phyloP scores from a whole-genome alignment of 2,329 filamentous ascomycete species.

The Pseudogymnoascus sp. region DNA sequence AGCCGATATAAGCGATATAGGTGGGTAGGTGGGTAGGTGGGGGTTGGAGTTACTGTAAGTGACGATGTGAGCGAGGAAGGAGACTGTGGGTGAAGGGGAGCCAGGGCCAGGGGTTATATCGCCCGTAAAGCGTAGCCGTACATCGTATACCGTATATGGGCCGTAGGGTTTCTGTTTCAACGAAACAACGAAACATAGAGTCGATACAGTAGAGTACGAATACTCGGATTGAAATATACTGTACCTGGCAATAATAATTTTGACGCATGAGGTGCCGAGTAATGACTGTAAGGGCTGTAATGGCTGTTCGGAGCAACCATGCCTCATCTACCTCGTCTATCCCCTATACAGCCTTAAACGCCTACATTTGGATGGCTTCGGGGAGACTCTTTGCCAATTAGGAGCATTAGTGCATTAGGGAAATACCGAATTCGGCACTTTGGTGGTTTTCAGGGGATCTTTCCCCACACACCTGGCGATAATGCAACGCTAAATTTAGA shows the following conservation, averaged over 20 bases:
- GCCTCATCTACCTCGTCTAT: not conserved
- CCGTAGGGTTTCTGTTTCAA: not conserved
- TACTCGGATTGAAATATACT: not conserved
- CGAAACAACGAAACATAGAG: not conserved
- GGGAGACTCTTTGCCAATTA: not conserved
- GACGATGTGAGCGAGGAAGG: not conserved
- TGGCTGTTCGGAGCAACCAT: not conserved
- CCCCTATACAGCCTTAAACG: constrained; percentile 3
- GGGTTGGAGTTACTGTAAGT: not conserved
- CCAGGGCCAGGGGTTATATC: not conserved
- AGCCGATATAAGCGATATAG: not conserved
- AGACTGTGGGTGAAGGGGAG: not conserved
- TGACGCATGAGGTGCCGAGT: not conserved
- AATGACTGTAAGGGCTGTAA: not conserved
- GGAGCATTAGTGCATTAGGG: constrained; percentile 2
- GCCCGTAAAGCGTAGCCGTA: not conserved
- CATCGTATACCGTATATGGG: no score
- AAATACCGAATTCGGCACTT: constrained; percentile 9
- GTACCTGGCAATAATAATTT: not conserved
- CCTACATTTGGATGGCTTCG: not conserved
- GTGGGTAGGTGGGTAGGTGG: no score
- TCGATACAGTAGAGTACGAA: not conserved
- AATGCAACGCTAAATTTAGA: constrained; percentile 10
- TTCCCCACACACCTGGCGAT: constrained; percentile 4
- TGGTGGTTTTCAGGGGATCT: constrained; percentile 3